Conservation (phyloP, 805 yeast species). For the Wickerhamiella qilinensis region DNA sequence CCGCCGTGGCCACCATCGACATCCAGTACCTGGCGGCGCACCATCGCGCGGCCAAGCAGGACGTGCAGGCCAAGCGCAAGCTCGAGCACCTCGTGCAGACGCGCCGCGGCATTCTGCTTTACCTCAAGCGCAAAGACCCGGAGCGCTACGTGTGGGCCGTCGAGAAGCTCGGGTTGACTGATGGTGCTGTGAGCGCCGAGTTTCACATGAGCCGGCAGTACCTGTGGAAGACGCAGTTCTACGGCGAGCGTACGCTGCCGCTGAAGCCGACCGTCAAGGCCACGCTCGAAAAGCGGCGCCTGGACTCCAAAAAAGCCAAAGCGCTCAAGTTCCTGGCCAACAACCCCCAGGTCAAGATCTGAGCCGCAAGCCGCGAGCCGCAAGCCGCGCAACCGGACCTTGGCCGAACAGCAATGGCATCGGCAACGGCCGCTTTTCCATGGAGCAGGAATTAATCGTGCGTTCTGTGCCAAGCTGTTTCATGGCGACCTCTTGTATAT, state of each 20-base stretch:
- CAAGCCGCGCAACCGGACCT: too few relatives aligned
- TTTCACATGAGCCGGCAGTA: constrained; percentile 30
- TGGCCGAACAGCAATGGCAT: too few relatives aligned
- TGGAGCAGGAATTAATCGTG: too few relatives aligned
- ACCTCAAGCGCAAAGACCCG: constrained; percentile 67
- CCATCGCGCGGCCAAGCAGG: constrained; percentile 53
- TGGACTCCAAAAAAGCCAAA: constrained; percentile 12
- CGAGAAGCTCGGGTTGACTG: constrained; percentile 75
- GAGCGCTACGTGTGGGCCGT: constrained; percentile 73
- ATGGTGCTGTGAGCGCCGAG: constrained; percentile 59
- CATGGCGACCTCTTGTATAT: too few relatives aligned
- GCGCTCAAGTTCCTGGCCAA: constrained; percentile 15
- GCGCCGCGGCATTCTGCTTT: constrained; percentile 69
- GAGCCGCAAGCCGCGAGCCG: too few relatives aligned
- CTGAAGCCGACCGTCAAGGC: constrained; percentile 17
- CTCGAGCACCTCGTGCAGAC: constrained; percentile 77
- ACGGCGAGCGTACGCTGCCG: constrained; percentile 24
- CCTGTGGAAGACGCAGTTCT: constrained; percentile 22
- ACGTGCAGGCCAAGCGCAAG: constrained; percentile 47
- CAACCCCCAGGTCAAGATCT: too few relatives aligned
- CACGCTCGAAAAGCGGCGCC: constrained; percentile 12
- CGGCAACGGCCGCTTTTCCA: too few relatives aligned
- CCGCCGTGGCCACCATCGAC: constrained; percentile 72
- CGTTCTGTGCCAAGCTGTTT: too few relatives aligned
- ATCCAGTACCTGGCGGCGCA: constrained; percentile 69